A percentile compares a stretch with the other conserved stretches of the same genome.
phyloP scores from a whole-genome alignment of 345 rosid genomes.

The Limnanthes douglasii region DNA sequence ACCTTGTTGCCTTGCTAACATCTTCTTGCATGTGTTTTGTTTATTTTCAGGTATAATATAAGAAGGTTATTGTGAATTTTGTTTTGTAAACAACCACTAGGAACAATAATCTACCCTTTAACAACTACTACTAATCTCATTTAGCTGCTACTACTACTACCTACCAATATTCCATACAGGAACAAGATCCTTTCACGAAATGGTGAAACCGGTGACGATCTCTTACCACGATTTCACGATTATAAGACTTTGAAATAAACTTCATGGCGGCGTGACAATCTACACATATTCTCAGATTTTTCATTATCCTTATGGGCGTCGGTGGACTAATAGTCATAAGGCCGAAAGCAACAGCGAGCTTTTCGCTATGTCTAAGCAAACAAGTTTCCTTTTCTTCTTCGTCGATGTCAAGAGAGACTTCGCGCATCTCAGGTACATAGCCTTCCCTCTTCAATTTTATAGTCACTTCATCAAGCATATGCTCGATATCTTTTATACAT shows the following conservation, averaged over 20 bases:
- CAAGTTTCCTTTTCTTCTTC: constrained; percentile 41
- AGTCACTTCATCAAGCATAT: constrained; percentile 29
- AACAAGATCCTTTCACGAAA: constrained; percentile 29
- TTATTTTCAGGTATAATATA: too few relatives aligned
- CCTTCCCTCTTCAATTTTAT: constrained; percentile 25
- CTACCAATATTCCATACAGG: constrained; percentile 36
- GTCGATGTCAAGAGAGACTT: constrained; percentile 32
- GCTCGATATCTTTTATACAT: constrained; percentile 19
- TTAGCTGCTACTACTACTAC: too few relatives aligned
- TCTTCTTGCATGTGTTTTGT: too few relatives aligned
- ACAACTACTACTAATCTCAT: too few relatives aligned
- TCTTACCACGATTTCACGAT: constrained; percentile 32
- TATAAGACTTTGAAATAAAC: constrained; percentile 23
- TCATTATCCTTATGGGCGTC: constrained; percentile 29
- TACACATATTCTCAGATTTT: constrained; percentile 30
- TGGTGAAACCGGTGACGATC: constrained; percentile 34
- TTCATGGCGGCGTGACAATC: constrained; percentile 30
- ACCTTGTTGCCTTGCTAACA: too few relatives aligned
- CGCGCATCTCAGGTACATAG: constrained; percentile 26
- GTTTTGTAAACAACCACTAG: too few relatives aligned
- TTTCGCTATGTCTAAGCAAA: constrained; percentile 36
- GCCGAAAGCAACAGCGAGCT: constrained; percentile 40
- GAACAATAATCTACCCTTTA: too few relatives aligned
- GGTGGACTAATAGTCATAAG: constrained; percentile 20
- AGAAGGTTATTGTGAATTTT: too few relatives aligned